These are phyloP conservation scores for Ormosia semicastrata DNA, from an alignment of 306 rosid species.

Conservation along the genomic window DNA sequence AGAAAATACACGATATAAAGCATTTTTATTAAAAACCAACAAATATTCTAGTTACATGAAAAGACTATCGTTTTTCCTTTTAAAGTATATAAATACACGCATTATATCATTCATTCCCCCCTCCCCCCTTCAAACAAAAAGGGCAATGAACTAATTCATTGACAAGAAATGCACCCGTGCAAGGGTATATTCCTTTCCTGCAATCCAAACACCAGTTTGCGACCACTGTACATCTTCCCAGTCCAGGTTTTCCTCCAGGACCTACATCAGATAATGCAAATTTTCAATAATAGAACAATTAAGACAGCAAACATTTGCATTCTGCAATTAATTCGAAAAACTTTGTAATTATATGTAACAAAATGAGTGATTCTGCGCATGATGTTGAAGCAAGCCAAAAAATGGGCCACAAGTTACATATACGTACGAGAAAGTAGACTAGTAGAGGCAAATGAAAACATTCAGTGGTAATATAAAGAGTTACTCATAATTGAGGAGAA, in stretches of 20 bases:
- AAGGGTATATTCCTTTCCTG: slow-evolving; percentile 80
- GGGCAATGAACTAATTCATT: slow-evolving; percentile 44
- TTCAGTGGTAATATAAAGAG: neutral
- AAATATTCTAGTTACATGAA: slow-evolving; percentile 16
- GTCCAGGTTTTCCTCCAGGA: slow-evolving; percentile 84
- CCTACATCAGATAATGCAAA: slow-evolving; percentile 45
- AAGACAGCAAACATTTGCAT: neutral
- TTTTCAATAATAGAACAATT: neutral
- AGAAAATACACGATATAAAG: neutral
- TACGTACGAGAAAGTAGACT: neutral
- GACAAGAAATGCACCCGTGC: slow-evolving; percentile 97
- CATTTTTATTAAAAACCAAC: neutral
- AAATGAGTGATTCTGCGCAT: neutral
- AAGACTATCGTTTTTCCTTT: neutral
- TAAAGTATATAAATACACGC: neutral
- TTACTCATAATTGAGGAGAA: neutral
- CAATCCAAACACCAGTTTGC: slow-evolving; percentile 95
- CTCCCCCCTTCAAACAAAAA: neutral
- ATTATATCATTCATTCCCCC: neutral
- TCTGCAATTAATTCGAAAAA: neutral
- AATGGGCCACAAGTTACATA: neutral
- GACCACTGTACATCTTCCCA: slow-evolving; percentile 99
- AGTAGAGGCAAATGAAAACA: neutral
- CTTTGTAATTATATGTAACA: neutral
- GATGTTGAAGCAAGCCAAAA: neutral